phyloP scores from a whole-genome alignment of 176 grass and related monocot genomes.

The Aegilops tauschii region DNA sequence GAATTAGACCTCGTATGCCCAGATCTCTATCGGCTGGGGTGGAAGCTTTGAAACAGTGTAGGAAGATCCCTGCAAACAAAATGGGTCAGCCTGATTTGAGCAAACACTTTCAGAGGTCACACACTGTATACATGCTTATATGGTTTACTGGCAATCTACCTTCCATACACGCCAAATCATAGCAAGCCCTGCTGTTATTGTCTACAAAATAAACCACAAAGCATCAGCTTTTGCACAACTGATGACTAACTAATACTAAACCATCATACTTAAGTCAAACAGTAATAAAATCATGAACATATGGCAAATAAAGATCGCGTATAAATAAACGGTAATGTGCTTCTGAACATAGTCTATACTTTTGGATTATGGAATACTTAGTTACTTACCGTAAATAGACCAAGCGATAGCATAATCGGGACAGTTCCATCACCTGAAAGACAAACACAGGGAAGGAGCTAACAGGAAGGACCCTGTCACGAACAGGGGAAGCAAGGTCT shows the following conservation, averaged over 20 bases:
- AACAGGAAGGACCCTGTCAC: background rate
- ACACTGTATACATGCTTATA: slow-evolving; percentile 9
- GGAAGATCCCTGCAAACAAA: slow-evolving; percentile 53
- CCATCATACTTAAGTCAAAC: background rate
- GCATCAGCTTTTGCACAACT: background rate
- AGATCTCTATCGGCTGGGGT: slow-evolving; percentile 71
- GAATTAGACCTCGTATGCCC: slow-evolving; percentile 84
- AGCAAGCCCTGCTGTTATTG: slow-evolving; percentile 74
- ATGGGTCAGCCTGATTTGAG: background rate
- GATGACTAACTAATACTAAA: background rate
- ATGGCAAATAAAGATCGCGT: background rate
- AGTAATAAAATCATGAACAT: background rate
- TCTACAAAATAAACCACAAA: slow-evolving; percentile 38
- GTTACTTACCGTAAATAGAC: slow-evolving; percentile 73
- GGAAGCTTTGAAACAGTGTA: slow-evolving; percentile 77
- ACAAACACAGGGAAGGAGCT: slow-evolving; percentile 9
- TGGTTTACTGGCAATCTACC: slow-evolving; percentile 33
- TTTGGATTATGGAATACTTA: background rate
- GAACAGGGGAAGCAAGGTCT: background rate
- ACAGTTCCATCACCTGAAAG: slow-evolving; percentile 81
- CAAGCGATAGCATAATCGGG: slow-evolving; percentile 83
- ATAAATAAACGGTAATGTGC: background rate
- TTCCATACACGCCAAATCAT: slow-evolving; percentile 69
- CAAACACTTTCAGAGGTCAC: slow-evolving; percentile 1
- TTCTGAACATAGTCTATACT: background rate